Evolutionary conservation across 1,284 basidiomycete species (phyloP).

Genomic region (Neotropicomus parvogracilis): DNA sequence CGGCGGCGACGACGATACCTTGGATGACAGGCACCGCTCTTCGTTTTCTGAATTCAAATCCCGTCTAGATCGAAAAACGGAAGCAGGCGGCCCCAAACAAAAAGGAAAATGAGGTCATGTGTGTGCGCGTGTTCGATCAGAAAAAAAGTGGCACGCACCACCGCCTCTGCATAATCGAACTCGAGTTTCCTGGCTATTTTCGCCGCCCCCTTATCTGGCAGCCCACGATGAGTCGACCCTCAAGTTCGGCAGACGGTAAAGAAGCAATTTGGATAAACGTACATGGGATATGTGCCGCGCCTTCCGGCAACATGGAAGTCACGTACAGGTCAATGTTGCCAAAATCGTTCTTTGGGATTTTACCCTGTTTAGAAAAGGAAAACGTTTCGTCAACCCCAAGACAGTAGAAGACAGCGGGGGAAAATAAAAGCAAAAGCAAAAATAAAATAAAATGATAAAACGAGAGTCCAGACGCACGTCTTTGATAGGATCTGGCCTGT

Average conservation of each 20-base stretch:
- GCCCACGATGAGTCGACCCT: slow-evolving; percentile 7
- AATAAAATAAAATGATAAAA: slow-evolving; percentile 1
- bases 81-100: slow-evolving; percentile 1
- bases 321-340: slow-evolving; percentile 98
- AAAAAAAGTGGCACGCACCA: slow-evolving; percentile 48
- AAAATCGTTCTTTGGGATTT: slow-evolving; percentile 92
- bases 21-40: slow-evolving; percentile 81
- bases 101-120: slow-evolving; percentile 7
- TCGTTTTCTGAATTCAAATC: slow-evolving; percentile 95
- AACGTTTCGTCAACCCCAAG: slow-evolving; percentile 10
- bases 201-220: slow-evolving; percentile 77
- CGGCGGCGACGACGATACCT: slow-evolving; percentile 84
- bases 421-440: slow-evolving; percentile 1
- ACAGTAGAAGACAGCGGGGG: neutral
- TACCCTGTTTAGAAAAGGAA: slow-evolving; percentile 57
- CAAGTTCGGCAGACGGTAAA: slow-evolving; percentile 2
- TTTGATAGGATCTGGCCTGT: slow-evolving; percentile 73
- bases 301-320: slow-evolving; percentile 89
- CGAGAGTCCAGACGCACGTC: slow-evolving; percentile 62
- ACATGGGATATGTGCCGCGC: slow-evolving; percentile 88
- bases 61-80: slow-evolving; percentile 50
- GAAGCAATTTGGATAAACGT: slow-evolving; percentile 35
- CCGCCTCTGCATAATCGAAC: slow-evolving; percentile 91
- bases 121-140: slow-evolving; percentile 10
- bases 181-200: slow-evolving; percentile 88